Evolutionary conservation across 805 yeast species (phyloP), one percentile per base, ranked within the genome.

Genomic region (Lipomyces orientalis): DNA sequence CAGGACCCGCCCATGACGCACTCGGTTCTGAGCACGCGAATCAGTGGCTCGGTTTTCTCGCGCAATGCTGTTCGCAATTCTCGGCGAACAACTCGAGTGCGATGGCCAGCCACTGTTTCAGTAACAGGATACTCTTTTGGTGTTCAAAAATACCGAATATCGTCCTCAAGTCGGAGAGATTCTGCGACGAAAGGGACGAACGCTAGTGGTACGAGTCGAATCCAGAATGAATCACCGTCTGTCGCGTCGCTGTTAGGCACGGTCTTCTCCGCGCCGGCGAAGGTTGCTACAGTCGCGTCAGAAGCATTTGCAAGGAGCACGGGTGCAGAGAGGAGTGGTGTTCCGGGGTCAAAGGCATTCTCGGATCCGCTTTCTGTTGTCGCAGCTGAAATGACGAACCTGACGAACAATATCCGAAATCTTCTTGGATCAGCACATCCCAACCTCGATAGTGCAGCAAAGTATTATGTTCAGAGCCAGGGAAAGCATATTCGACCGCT

Each of bases 401-500:
- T 94, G 75, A 97, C 97, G 34, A 86, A 86, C 75, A 92, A 93
- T 76, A 95, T 94, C 70, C 96, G 97, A 59, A 81, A 84, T 22
- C 82, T 95, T 63, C 88, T 94, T 66, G 98, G 98, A 1, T 89
- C 96, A 0, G 97, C 97, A 1, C 97, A 94, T 76, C 97, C 98
- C 0, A 89, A 95, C 10, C 83, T 94, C 68, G 93, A 94, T 79
- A 84, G 96, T 72, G 97, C 94, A 3, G 89, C 97, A n/a, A 87
- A 92, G 46, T 95, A 95, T 80, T 95, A 95, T 80, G 95, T 95
- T 74, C 97, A 93, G 79, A 91, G 95, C 22, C 97, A 94, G 76
- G 98, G 99, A 6, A 95, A 95, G 79, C 96, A 93, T 76, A 92
- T 95, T 22, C 84, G 99, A 66, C 99, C 99, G 1, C 80, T 95